Conservation (phyloP, 1,284 basidiomycete species). For the Apiotrichum mycotoxinovorans region DNA sequence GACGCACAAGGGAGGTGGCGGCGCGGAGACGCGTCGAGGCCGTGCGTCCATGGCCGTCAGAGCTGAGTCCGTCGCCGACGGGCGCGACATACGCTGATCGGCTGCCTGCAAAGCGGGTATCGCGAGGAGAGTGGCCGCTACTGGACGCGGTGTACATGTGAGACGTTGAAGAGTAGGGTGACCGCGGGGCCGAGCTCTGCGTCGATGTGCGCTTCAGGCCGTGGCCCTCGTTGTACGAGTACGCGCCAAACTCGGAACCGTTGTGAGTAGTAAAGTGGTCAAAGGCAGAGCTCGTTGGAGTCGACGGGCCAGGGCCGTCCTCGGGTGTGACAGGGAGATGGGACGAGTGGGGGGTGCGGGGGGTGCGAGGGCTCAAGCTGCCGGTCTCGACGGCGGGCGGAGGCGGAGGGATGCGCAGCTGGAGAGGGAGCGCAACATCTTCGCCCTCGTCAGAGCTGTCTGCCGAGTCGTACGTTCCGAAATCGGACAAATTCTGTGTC, state of each 20-base stretch:
- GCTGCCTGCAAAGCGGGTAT: constrained; percentile 4
- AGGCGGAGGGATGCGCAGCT: background rate
- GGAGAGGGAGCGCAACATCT: background rate
- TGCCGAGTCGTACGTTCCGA: constrained; percentile 1
- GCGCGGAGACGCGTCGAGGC: background rate
- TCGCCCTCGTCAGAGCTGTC: constrained; percentile 1
- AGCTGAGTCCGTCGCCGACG: constrained; percentile 5
- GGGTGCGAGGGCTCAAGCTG: background rate
- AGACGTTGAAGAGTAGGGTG: background rate
- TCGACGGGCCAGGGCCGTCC: background rate
- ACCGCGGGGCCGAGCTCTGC: background rate
- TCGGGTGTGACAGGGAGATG: background rate
- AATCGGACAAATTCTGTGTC: background rate
- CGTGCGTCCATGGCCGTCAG: background rate
- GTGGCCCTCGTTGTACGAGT: background rate
- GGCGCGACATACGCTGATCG: constrained; percentile 4
- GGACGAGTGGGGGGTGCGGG: background rate
- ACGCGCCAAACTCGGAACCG: background rate
- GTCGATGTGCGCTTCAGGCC: background rate
- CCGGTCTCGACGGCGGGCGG: background rate
- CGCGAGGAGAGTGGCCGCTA: background rate
- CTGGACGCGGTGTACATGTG: background rate
- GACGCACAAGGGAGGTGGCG: constrained; percentile 8
- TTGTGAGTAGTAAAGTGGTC: background rate
- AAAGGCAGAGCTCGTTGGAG: background rate